Base-by-base conservation (phyloP, 192 early-diverging fungal genomes). In the Thamnidium elegans region DNA sequence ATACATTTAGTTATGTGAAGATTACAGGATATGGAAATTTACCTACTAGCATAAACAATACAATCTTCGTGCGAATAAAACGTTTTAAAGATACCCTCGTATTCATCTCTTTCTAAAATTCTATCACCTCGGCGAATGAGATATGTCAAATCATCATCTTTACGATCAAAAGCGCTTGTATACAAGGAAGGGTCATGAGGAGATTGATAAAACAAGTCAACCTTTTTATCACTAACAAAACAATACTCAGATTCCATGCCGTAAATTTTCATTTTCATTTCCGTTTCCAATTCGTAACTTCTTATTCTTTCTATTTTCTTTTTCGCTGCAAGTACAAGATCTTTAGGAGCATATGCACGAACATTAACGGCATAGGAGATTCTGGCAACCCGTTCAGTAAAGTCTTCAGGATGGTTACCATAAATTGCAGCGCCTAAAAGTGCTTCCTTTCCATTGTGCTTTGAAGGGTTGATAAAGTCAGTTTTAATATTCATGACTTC, bases 31-130 rank as follows among this genome's bases (percentile, higher is more conserved):
- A 8, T 17, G 7, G 3, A 50, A 17, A 17, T 50, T 44, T 44
- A 59, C 56, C 43, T 59, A 59, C 56, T 59, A 7, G 56, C 42
- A 45, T 59, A 59, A 10, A 59, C 56, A 42, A 59, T 15, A 15
- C 56, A 59, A 17, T 59, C 56, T 59, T 59, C 42, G 8, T 59
- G 14, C 14, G 56, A 20, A 59, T 43, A 59, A 34, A 59, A 59
- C 7, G n/a, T 42, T 59, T 19, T 44, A 44, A 20, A 21, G 4
- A 59, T 44, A 59, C 58, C 58, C 7, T 59, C 10, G 10, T 23
- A 15, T 21, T 59, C 39, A 13, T 59, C 43, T 21, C 21, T 15
- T 6, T 45, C 19, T 21, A 9, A 20, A 7, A 42, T 59, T 23
- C 3, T 10, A 0, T 20, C 43, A 14, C 21, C 43, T 17, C 20